phyloP scores from a whole-genome alignment of 2,329 filamentous ascomycete genomes.

The Paracoccidioides brasiliensis region DNA sequence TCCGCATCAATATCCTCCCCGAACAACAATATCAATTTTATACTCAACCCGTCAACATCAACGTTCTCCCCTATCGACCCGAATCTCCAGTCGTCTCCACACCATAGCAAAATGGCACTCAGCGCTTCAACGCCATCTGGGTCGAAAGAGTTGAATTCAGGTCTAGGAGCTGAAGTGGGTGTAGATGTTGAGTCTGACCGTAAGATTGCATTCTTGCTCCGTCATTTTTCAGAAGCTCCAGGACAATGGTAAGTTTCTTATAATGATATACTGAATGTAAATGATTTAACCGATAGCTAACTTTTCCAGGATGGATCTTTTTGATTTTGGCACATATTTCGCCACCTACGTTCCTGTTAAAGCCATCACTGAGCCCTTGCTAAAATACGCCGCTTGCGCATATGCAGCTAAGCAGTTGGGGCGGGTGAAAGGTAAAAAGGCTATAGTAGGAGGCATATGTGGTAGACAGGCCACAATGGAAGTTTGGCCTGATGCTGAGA shows the following conservation, averaged over 20 bases:
- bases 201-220: slow-evolving; percentile 46
- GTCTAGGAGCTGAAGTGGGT: slow-evolving; percentile 15
- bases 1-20: slow-evolving; percentile 32
- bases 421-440: slow-evolving; percentile 40
- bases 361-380: slow-evolving; percentile 36
- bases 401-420: slow-evolving; percentile 50
- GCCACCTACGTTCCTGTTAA: slow-evolving; percentile 46
- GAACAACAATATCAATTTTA: slow-evolving; percentile 42
- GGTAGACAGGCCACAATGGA: slow-evolving; percentile 40
- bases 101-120: slow-evolving; percentile 19
- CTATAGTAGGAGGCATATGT: slow-evolving; percentile 36
- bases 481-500: slow-evolving; percentile 35
- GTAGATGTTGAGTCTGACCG: slow-evolving; percentile 34
- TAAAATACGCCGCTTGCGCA: slow-evolving; percentile 44
- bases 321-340: slow-evolving; percentile 44
- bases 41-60: slow-evolving; percentile 38
- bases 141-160: slow-evolving; percentile 12
- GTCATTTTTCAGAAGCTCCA: slow-evolving; percentile 47
- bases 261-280: not conserved
- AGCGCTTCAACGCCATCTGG: slow-evolving; percentile 14
- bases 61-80: slow-evolving; percentile 35
- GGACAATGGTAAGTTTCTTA: slow-evolving; percentile 40
- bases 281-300: not conserved
- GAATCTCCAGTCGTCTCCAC: slow-evolving; percentile 20
- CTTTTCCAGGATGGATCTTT: slow-evolving; percentile 31